Evolutionary conservation across 2,329 filamentous ascomycete species (phyloP).

Genomic region (Cytospora mali): DNA sequence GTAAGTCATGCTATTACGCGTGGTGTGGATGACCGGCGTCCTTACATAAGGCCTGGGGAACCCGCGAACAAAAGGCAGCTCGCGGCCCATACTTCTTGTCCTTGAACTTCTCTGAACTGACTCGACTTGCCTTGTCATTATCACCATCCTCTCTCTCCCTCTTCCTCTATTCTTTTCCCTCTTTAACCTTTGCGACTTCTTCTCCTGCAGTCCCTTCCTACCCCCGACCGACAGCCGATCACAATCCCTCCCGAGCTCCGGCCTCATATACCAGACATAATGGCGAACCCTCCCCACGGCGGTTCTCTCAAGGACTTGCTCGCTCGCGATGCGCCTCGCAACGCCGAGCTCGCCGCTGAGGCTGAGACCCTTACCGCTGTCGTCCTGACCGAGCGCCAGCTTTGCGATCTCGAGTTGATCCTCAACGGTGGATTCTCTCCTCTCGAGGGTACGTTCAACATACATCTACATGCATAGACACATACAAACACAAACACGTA

Average conservation of each 20-base stretch:
- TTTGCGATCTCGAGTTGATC: constrained; percentile 96
- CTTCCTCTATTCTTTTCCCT: constrained; percentile 7
- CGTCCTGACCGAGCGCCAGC: constrained; percentile 85
- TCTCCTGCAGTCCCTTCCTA: constrained; percentile 3
- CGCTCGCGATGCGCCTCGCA: constrained; percentile 84
- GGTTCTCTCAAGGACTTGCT: constrained; percentile 98
- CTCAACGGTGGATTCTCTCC: constrained; percentile 98
- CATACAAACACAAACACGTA: background rate
- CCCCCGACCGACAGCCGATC: constrained; percentile 22
- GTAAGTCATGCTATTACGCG: constrained; percentile 22
- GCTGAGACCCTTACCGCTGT: constrained; percentile 85
- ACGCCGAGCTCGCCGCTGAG: constrained; percentile 78
- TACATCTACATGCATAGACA: too few relatives aligned
- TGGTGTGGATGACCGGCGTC: constrained; percentile 19
- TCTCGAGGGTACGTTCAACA: constrained; percentile 77
- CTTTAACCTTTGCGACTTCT: background rate
- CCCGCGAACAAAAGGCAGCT: constrained; percentile 9
- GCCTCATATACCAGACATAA: constrained; percentile 40
- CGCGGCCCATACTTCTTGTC: constrained; percentile 7
- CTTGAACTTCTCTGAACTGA: constrained; percentile 1
- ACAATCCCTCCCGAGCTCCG: constrained; percentile 12
- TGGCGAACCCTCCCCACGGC: constrained; percentile 78
- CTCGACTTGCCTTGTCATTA: constrained; percentile 4
- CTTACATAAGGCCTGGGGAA: constrained; percentile 26
- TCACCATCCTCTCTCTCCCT: background rate